Conservation (phyloP, 306 rosid genomes). For the Sechiopsis laciniata region DNA sequence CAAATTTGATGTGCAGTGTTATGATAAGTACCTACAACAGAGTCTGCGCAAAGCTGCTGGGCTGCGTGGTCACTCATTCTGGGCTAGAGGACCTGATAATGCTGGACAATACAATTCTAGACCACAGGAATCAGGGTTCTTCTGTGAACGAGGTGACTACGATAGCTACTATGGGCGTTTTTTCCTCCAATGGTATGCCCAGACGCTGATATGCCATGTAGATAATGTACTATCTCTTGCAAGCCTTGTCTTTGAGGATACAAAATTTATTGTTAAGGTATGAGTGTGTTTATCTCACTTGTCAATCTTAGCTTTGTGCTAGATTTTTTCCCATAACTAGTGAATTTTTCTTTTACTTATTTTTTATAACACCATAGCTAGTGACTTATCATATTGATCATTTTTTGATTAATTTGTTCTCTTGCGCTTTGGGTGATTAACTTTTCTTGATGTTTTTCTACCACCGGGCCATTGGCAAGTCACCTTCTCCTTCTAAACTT, state of each 20-base stretch:
- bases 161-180: conserved; percentile 95
- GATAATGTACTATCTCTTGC: conserved; percentile 94
- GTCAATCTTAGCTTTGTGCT: neutral
- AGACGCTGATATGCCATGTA: conserved; percentile 68
- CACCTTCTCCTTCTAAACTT: neutral
- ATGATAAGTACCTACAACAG: conserved; percentile 78
- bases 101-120: conserved; percentile 83
- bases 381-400: neutral
- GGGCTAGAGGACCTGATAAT: conserved; percentile 97
- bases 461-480: neutral
- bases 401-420: neutral
- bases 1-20: conserved; percentile 54
- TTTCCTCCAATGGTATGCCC: conserved; percentile 94
- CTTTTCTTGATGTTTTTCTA: neutral
- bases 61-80: conserved; percentile 79
- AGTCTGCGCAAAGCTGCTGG: conserved; percentile 80
- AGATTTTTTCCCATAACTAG: neutral
- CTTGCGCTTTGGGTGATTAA: neutral
- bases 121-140: conserved; percentile 94
- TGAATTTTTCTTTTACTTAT: neutral
- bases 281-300: conserved; percentile 21
- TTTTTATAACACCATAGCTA: neutral
- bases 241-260: conserved; percentile 87
- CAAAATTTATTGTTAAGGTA: conserved; percentile 76
- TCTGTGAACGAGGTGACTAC: conserved; percentile 94